Percentiles rank a stretch among this genome's conserved stretches.
These are phyloP conservation scores for Epichloe coenophiala DNA, from an alignment of 2,329 filamentous ascomycete genomes.

Conservation along the genomic window DNA sequence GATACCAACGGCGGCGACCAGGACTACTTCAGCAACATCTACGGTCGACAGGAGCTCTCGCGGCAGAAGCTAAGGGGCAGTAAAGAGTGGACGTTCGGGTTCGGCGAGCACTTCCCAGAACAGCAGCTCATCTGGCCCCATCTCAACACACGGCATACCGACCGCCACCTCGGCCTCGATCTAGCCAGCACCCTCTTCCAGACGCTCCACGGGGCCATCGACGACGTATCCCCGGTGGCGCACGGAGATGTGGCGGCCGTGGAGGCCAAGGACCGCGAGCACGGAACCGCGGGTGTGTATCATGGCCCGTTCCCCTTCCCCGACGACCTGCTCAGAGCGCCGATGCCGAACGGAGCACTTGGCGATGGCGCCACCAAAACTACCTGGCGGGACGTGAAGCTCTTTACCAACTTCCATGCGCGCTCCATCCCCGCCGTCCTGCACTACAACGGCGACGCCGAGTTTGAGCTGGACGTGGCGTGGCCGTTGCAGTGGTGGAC, in stretches of 20 bases:
- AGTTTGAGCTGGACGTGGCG: not conserved
- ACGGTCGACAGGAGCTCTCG: not conserved
- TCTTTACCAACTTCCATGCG: not conserved
- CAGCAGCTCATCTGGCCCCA: not conserved
- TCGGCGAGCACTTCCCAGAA: not conserved
- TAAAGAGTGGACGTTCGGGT: not conserved
- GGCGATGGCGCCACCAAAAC: not conserved
- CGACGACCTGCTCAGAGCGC: not conserved
- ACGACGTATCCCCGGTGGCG: not conserved
- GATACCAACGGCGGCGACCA: not conserved
- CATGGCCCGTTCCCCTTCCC: not conserved
- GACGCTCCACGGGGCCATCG: not conserved
- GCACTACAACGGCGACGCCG: not conserved
- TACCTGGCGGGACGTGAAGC: not conserved
- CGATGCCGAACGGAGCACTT: not conserved
- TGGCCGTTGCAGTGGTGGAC: not conserved
- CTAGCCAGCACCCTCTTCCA: not conserved
- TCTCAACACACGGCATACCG: not conserved
- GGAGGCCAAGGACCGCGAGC: not conserved
- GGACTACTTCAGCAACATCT: not conserved
- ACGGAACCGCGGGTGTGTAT: not conserved
- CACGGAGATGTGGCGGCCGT: not conserved
- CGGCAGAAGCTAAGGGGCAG: not conserved
- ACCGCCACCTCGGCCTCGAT: not conserved
- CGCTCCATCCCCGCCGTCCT: not conserved